Evolutionary conservation across 208 protist genomes (phyloP), one percentile per base, ranked within the genome.

Genomic region (Kentomonas sorsogonicus): DNA sequence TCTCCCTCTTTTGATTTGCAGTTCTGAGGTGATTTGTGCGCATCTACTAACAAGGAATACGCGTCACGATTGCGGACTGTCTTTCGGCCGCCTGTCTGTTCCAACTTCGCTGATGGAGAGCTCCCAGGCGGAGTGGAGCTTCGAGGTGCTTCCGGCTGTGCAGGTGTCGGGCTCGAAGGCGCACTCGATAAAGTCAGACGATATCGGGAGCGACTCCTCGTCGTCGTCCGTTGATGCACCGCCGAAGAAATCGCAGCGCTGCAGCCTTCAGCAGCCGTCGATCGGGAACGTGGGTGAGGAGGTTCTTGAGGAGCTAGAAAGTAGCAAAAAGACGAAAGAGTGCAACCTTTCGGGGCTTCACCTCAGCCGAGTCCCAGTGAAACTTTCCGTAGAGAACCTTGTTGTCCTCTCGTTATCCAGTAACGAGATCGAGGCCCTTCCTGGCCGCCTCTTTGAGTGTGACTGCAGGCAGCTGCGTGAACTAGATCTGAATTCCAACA

Each of bases 401-500:
- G 66, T 48, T 0, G 62, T 65, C 29, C 63, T 94, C 1, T 72
- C 64, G 34, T 63, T 94, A 3, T 84, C 77, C 6, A 56, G 81
- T 9, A 94, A 94, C 63, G 41, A 69, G 22, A 41, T 91, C 16
- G 70, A 30, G 0, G 50, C 69, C n/a, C 43, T 94, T 0, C 75
- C 80, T 0, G 63, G 47, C 0, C 6, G 25, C 0, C 41, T 89
- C 10, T 94, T 91, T 66, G 48, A 53, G n/a, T 39, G 60, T 11
- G 29, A 74, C 46, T 75, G 75, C 45, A 9, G 33, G 0, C 20
- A 62, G 18, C 69, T 94, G 34, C 31, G 57, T 5, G 66, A 66
- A 52, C 43, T 94, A n/a, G 72, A 84, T 46, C 55, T 85, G 22
- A 86, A 79, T 55, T 89, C 80, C 0, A 94, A 94, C 59, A 39